Percentiles rank a stretch among this genome's conserved stretches.
Conservation (phyloP, 164 flowering plant species). For the Amborella trichopoda region DNA sequence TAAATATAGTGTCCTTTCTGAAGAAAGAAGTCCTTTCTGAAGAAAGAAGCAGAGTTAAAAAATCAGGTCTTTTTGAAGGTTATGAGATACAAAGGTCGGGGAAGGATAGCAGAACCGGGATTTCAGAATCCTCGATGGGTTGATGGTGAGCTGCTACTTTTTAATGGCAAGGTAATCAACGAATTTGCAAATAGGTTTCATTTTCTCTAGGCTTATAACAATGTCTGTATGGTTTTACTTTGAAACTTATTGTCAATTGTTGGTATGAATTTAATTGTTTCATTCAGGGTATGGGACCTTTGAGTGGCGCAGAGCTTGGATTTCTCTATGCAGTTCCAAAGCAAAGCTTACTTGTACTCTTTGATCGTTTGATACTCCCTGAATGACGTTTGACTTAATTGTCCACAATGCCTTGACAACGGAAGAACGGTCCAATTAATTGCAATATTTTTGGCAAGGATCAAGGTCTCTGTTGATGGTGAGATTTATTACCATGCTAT, state of each 20-base stretch:
- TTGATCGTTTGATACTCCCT: constrained; percentile 82
- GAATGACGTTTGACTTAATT: constrained; percentile 26
- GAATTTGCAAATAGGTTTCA: background rate
- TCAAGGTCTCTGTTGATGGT: too few species aligned
- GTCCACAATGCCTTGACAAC: background rate
- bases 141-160: constrained; percentile 89
- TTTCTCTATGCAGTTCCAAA: constrained; percentile 72
- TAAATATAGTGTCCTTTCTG: too few species aligned
- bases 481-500: too few species aligned
- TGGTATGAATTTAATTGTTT: constrained; percentile 1
- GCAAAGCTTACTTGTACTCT: constrained; percentile 84
- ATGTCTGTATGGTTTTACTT: too few species aligned
- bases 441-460: too few species aligned
- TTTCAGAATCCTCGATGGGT: constrained; percentile 80
- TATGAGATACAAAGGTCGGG: constrained; percentile 88
- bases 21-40: too few species aligned
- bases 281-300: constrained; percentile 66
- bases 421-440: too few species aligned
- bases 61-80: constrained; percentile 41
- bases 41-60: too few species aligned
- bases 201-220: too few species aligned
- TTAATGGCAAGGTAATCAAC: constrained; percentile 71
- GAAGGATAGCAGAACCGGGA: constrained; percentile 88
- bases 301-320: constrained; percentile 89
- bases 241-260: too few species aligned